Evolutionary conservation across 1,284 basidiomycete genomes (phyloP), one percentile per base, ranked within the genome.

Genomic region (Violaceomyces palustris): DNA sequence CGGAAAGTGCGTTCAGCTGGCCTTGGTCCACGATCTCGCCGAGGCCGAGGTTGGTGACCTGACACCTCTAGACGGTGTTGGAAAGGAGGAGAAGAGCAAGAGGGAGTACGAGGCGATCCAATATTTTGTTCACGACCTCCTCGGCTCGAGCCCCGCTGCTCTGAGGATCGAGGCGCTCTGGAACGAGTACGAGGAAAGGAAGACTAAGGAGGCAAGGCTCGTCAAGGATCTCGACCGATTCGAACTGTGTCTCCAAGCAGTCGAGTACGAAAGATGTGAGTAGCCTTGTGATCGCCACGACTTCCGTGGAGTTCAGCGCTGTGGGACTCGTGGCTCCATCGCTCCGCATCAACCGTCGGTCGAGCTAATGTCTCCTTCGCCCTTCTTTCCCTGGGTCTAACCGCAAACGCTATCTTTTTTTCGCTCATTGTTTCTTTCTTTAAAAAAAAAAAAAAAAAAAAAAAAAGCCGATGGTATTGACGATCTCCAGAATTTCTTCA

Each of bases 31-130:
- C 67, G 93, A 98, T 75, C 80, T 98, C 10, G 93, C 93, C 10
- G 93, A 97, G 75, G 93, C 93, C 0, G 88, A 93, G 43, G 92
- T 96, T 3, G 93, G 93, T 1, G 93, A 97, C 67, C 93, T 97
- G 44, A 82, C 91, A 0, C 93, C 93, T 0, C 79, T 83, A 22
- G 91, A 97, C 73, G 85, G 86, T 0, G 85, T 97, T 6, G 75
- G 84, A 0, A 87, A 87, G 60, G 78, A 79, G 3, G 86, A 90
- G 67, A 98, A 98, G 76, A 78, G 78, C 42, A 77, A 79, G 6
- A 77, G 88, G 6, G 89, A 93, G 77, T 77, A 90, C 82, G 83
- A 85, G 70, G 92, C 92, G 1, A 96, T 97, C 83, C 80, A 86
- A 42, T 87, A 87, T 53, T 90, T 96, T 73, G 80, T 88, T 1